phyloP scores from a whole-genome alignment of 352 stramenopile genomes.

The Phytopythium kandeliae region DNA sequence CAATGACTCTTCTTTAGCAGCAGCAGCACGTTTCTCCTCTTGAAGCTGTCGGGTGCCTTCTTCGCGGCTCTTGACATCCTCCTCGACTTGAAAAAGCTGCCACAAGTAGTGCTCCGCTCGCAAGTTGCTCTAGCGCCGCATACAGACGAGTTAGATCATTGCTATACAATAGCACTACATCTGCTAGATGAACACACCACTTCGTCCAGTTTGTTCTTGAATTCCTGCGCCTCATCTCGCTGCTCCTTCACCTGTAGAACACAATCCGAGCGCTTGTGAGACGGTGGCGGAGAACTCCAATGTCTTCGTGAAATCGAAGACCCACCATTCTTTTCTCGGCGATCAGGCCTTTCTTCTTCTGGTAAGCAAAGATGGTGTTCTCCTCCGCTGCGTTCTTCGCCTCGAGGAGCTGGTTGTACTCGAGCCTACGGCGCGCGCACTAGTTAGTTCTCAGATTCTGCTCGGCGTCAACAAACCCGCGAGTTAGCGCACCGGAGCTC shows the following conservation, averaged over 20 bases:
- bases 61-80: slow-evolving; percentile 82
- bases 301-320: neutral
- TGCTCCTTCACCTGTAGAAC: slow-evolving; percentile 88
- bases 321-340: slow-evolving; percentile 84
- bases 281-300: too few relatives aligned
- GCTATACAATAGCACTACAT: neutral
- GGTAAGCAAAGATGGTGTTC: slow-evolving; percentile 92
- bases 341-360: slow-evolving; percentile 95
- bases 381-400: slow-evolving; percentile 93
- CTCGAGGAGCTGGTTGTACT: slow-evolving; percentile 81
- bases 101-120: slow-evolving; percentile 94
- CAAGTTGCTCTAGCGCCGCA: slow-evolving; percentile 43
- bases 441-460: too few relatives aligned
- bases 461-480: too few relatives aligned
- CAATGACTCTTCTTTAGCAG: slow-evolving; percentile 42
- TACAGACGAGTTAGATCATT: slow-evolving; percentile 1
- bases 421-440: slow-evolving; percentile 25
- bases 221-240: slow-evolving; percentile 89
- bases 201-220: slow-evolving; percentile 59
- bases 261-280: neutral
- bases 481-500: slow-evolving; percentile 53
- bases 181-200: slow-evolving; percentile 30
- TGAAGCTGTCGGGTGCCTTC: slow-evolving; percentile 57
- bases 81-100: slow-evolving; percentile 94
- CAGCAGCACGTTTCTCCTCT: slow-evolving; percentile 31